Evolutionary conservation across 495 filamentous ascomycete species (phyloP).

Genomic region (Rhizodiscina lignyota): DNA sequence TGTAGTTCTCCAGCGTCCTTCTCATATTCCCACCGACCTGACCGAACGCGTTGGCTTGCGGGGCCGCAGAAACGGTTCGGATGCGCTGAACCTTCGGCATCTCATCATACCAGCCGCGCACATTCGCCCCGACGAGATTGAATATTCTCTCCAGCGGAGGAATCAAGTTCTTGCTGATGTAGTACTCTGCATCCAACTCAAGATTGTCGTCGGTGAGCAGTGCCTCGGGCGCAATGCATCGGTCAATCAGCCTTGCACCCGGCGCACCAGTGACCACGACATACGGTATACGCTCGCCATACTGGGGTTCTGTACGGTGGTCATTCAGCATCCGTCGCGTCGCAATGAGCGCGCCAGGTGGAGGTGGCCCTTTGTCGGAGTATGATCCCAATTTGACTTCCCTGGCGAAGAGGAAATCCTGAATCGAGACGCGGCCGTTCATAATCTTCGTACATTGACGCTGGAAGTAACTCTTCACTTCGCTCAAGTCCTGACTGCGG

Average conservation of each 20-base stretch:
- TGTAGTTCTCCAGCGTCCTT: slow-evolving; percentile 74
- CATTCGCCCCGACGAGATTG: slow-evolving; percentile 88
- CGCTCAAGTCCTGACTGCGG: slow-evolving; percentile 70
- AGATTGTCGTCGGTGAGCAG: slow-evolving; percentile 58
- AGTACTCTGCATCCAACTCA: slow-evolving; percentile 93
- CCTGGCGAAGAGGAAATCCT: slow-evolving; percentile 88
- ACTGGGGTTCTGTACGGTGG: slow-evolving; percentile 76
- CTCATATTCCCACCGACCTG: slow-evolving; percentile 18
- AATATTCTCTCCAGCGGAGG: slow-evolving; percentile 93
- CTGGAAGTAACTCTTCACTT: slow-evolving; percentile 87
- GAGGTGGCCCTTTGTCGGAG: slow-evolving; percentile 59
- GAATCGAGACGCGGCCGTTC: slow-evolving; percentile 70
- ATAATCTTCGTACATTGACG: slow-evolving; percentile 85
- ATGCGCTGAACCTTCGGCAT: slow-evolving; percentile 83
- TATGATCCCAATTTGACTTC: slow-evolving; percentile 88
- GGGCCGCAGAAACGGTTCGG: slow-evolving; percentile 27
- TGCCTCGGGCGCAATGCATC: slow-evolving; percentile 73
- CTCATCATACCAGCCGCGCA: slow-evolving; percentile 84
- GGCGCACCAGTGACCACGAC: slow-evolving; percentile 82
- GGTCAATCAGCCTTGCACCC: slow-evolving; percentile 70
- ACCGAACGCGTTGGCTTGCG: slow-evolving; percentile 27
- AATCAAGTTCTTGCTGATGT: slow-evolving; percentile 89
- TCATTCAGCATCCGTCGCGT: slow-evolving; percentile 74
- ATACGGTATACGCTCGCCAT: slow-evolving; percentile 88
- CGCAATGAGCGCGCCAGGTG: slow-evolving; percentile 76